A percentile compares a stretch with the other conserved stretches of the same genome.
These are phyloP conservation scores for Syzygium oleosum DNA, from an alignment of 345 rosid genomes.

Conservation along the genomic window DNA sequence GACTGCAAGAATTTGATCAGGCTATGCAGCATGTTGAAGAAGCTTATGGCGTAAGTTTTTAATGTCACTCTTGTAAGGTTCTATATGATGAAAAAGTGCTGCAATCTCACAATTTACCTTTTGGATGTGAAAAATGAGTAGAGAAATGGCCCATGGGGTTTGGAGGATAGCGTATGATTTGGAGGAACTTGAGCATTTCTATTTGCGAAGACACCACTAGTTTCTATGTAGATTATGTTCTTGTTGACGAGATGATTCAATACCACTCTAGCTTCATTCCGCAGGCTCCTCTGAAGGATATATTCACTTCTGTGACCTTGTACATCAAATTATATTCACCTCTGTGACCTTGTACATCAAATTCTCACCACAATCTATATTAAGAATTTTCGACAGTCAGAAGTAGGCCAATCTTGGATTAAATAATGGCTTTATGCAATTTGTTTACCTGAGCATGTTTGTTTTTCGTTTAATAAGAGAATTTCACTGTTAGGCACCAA, in stretches of 20 bases:
- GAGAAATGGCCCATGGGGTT: background rate
- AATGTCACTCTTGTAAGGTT: background rate
- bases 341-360: background rate
- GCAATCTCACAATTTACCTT: background rate
- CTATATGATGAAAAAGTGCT: background rate
- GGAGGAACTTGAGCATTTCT: background rate
- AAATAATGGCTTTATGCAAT: background rate
- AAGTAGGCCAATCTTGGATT: background rate
- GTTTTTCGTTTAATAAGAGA: background rate
- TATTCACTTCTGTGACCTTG: background rate
- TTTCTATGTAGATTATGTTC: background rate
- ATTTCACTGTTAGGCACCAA: background rate
- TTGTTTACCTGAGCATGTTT: background rate
- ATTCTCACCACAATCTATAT: background rate
- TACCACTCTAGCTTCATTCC: background rate
- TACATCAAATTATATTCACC: background rate
- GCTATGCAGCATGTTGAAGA: slow-evolving; percentile 92
- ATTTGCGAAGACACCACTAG: background rate
- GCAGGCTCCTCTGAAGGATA: background rate
- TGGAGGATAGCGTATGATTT: background rate
- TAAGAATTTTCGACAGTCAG: background rate
- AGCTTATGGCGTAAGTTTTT: slow-evolving; percentile 53
- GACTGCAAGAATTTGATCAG: slow-evolving; percentile 88
- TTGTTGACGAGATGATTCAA: background rate
- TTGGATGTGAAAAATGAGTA: background rate